These are phyloP conservation scores for Immersiella caudata DNA, from an alignment of 495 filamentous ascomycete genomes.

Conservation along the genomic window DNA sequence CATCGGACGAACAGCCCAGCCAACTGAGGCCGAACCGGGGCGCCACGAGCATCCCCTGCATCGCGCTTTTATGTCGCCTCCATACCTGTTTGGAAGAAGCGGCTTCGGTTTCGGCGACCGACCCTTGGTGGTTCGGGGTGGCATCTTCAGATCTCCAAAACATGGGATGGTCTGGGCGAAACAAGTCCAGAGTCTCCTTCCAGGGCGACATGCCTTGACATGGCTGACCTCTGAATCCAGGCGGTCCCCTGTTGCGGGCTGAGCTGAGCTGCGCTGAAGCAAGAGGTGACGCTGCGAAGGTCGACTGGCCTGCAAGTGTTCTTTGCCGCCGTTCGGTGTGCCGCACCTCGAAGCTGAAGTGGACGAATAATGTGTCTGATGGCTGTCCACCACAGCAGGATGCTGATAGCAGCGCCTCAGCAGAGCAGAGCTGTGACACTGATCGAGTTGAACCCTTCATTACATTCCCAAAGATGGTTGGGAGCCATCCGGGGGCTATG, in stretches of 20 bases:
- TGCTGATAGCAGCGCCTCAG: background rate
- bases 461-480: background rate
- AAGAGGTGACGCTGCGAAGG: background rate
- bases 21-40: background rate
- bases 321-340: background rate
- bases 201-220: background rate
- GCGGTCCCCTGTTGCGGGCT: background rate
- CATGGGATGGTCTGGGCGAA: background rate
- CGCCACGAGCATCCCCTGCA: background rate
- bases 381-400: background rate
- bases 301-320: background rate
- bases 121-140: too few species aligned
- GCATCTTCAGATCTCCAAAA: background rate
- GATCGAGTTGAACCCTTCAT: background rate
- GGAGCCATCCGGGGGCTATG: background rate
- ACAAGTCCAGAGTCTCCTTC: background rate
- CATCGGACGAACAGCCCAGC: background rate
- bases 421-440: background rate
- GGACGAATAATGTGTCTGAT: constrained; percentile 1
- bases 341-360: background rate
- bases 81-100: background rate
- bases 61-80: background rate
- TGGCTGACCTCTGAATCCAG: background rate
- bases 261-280: background rate
- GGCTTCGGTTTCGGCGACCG: background rate